Base-by-base conservation (phyloP, 352 stramenopile species). In the Globisporangium uncinulatum region DNA sequence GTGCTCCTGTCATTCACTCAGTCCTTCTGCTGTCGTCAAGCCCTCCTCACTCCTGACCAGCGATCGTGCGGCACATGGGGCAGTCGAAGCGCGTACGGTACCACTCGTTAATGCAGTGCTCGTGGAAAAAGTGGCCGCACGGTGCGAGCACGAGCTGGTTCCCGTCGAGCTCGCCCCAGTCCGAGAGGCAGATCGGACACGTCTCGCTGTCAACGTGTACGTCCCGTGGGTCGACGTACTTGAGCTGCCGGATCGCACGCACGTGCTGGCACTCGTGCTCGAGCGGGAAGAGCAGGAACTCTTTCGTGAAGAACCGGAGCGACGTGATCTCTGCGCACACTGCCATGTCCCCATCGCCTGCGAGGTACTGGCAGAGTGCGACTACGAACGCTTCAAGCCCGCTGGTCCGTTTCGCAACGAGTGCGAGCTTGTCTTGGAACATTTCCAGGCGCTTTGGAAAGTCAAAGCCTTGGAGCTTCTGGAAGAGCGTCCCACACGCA, bases 61-160 rank as follows among this genome's bases (percentile, higher is more conserved):
- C 84, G 50, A 94, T 91, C 9, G 81, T 87, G 41, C 84, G 79
- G 65, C 84, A 94, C 83, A 94, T 94, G 59, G 84, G 84, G 75
- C 84, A 94, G 65, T 94, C 84, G 29, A 94, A 94, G 55, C 84
- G 77, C 52, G 84, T 94, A 45, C 79, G 78, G 67, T 94, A 94
- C 84, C 84, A 94, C 63, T 94, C 84, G 57, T 91, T 94, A 48
- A 94, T 94, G 70, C 84, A 94, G 63, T 92, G 79, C 56, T 90
- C 84, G 61, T 94, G 84, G 67, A 94, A 94, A 52, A 91, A 94
- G 59, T 94, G 84, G 42, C 84, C 82, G 54, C 84, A 94, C 1
- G 79, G 76, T 29, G 84, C 87, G 15, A 91, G 74, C 54, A 91
- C 80, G 51, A 92, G 79, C 55, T 80, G 72, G 62, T 94, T 90